Evolutionary conservation across 495 filamentous ascomycete genomes (phyloP).

Genomic region (Paragyromitra xinjiangensis): DNA sequence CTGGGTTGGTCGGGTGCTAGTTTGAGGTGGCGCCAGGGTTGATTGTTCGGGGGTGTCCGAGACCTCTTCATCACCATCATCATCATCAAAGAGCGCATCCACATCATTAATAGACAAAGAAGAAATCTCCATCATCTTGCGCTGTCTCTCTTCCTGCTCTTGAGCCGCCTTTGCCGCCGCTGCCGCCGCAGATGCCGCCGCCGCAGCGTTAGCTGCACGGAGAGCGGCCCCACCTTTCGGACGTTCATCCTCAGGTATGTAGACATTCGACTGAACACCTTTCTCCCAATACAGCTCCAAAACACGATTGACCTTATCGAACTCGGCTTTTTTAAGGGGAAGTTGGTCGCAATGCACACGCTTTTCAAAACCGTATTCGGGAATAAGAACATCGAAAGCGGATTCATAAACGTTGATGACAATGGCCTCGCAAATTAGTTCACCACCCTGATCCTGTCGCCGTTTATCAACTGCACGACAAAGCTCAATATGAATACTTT

Average conservation of each 20-base stretch:
- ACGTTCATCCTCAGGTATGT: conserved; percentile 95
- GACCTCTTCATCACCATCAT: conserved; percentile 86
- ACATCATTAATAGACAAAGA: conserved; percentile 89
- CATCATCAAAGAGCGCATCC: conserved; percentile 92
- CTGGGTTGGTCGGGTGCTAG: conserved; percentile 77
- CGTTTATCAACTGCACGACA: conserved; percentile 93
- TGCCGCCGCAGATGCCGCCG: conserved; percentile 79
- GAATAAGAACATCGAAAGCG: conserved; percentile 97
- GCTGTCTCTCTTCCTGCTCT: conserved; percentile 84
- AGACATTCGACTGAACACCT: conserved; percentile 93
- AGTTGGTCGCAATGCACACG: conserved; percentile 98
- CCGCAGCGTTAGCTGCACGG: conserved; percentile 75
- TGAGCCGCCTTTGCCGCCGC: conserved; percentile 78
- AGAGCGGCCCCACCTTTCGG: conserved; percentile 77
- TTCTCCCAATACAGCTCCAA: conserved; percentile 99
- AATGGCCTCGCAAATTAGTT: conserved; percentile 95
- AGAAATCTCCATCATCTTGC: conserved; percentile 90
- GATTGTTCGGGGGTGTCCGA: conserved; percentile 58
- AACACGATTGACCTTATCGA: conserved; percentile 90
- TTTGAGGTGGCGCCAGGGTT: conserved; percentile 45
- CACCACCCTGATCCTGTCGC: conserved; percentile 82
- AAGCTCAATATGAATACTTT: conserved; percentile 97
- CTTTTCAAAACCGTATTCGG: conserved; percentile 98
- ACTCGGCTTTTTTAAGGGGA: conserved; percentile 97
- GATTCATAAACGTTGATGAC: conserved; percentile 98